These are phyloP conservation scores for Cystobasidium slooffiae DNA, from an alignment of 1,284 basidiomycete species.

Conservation along the genomic window DNA sequence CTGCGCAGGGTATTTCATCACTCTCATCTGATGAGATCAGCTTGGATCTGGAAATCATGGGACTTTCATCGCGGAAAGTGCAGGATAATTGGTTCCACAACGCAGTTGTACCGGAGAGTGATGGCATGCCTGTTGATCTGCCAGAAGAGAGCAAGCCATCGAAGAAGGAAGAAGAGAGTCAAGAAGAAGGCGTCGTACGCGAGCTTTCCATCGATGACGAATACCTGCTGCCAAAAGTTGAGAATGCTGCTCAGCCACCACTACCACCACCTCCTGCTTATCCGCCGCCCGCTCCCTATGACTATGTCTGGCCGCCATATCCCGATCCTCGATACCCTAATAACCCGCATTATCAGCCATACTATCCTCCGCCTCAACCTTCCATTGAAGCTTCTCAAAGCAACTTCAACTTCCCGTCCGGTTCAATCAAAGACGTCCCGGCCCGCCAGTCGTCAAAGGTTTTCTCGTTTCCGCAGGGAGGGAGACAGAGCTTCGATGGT, in stretches of 20 bases:
- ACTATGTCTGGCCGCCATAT: slow-evolving; percentile 10
- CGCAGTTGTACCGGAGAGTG: neutral
- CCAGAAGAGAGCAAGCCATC: neutral
- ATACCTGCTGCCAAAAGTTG: neutral
- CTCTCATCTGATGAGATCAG: slow-evolving; percentile 12
- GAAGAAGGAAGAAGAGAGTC: neutral
- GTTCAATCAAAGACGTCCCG: neutral
- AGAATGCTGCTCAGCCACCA: neutral
- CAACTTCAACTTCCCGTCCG: neutral
- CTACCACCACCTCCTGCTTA: neutral
- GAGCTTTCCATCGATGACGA: neutral
- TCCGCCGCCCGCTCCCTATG: neutral
- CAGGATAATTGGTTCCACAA: slow-evolving; percentile 25
- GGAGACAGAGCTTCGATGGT: neutral
- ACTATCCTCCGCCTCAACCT: neutral
- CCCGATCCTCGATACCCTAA: slow-evolving; percentile 13
- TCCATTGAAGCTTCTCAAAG: neutral
- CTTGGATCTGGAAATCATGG: slow-evolving; percentile 21
- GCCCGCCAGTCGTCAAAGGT: neutral
- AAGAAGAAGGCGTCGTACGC: neutral
- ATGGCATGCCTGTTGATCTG: too few relatives aligned
- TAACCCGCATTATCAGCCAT: slow-evolving; percentile 1
- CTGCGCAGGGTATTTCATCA: neutral
- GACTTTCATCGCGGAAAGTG: neutral
- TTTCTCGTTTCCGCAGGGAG: slow-evolving; percentile 6